These are phyloP conservation scores for Paxillus rubicundulus DNA, from an alignment of 768 basidiomycete genomes.

Conservation along the genomic window DNA sequence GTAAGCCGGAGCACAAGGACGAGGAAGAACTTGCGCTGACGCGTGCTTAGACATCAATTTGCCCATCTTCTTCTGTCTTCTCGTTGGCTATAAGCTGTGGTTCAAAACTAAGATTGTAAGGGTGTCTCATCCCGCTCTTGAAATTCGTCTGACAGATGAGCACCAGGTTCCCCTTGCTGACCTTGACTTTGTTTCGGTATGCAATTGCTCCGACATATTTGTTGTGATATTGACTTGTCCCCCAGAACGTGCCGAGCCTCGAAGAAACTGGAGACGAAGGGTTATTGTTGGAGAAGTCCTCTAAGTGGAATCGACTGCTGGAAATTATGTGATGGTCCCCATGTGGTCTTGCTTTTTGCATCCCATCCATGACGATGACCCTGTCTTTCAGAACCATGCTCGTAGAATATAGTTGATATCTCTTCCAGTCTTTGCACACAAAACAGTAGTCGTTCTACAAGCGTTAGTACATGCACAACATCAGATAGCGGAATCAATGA, in stretches of 20 bases:
- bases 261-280: constrained; percentile 60
- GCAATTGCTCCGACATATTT: constrained; percentile 12
- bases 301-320: background rate
- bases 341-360: too few relatives aligned
- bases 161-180: constrained; percentile 33
- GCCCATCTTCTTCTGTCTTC: constrained; percentile 43
- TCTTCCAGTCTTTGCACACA: too few relatives aligned
- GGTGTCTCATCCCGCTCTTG: background rate
- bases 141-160: background rate
- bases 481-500: too few relatives aligned
- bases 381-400: too few relatives aligned
- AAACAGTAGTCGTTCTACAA: too few relatives aligned
- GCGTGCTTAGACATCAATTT: constrained; percentile 35
- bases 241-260: constrained; percentile 60
- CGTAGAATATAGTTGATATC: too few relatives aligned
- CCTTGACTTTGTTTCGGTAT: constrained; percentile 70
- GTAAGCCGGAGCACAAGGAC: background rate
- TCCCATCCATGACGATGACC: too few relatives aligned
- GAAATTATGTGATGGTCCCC: too few relatives aligned
- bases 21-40: background rate
- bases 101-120: constrained; percentile 21
- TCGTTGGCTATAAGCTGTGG: constrained; percentile 42
- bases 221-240: background rate
- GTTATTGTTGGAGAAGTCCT: constrained; percentile 10
- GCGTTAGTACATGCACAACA: too few relatives aligned